Conservation (phyloP, 2,329 filamentous ascomycete genomes). For the Capronia americana region DNA sequence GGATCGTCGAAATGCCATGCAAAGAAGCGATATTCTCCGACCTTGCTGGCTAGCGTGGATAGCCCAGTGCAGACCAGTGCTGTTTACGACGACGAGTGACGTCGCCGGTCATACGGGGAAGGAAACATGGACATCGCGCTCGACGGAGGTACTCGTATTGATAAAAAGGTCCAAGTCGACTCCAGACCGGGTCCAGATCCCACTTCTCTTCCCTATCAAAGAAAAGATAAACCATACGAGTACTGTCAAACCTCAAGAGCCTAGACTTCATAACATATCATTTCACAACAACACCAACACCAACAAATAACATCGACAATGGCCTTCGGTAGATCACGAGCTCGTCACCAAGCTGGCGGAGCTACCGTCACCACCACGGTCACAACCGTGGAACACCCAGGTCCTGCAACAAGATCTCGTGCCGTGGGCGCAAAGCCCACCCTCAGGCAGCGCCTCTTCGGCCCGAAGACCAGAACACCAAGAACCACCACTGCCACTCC, state of each 20-base stretch:
- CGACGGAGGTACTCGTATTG: not conserved
- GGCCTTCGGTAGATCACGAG: conserved; percentile 29
- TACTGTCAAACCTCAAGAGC: not conserved
- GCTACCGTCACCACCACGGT: conserved; percentile 34
- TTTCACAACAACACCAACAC: not conserved
- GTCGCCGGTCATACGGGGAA: conserved; percentile 9
- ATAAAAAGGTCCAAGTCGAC: not conserved
- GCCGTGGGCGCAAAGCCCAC: conserved; percentile 52
- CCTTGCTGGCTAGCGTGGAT: not conserved
- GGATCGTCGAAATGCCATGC: not conserved
- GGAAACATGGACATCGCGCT: not conserved
- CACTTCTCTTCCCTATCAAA: not conserved
- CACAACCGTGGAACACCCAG: conserved; percentile 29
- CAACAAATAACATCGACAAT: conserved; percentile 21
- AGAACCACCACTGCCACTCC: conserved; percentile 52
- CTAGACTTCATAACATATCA: not conserved
- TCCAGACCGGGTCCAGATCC: not conserved
- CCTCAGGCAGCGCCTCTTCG: conserved; percentile 62
- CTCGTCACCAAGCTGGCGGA: conserved; percentile 25
- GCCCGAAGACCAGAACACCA: conserved; percentile 44
- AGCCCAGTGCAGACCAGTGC: no score
- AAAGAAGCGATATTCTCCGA: not conserved
- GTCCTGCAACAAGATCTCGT: not conserved
- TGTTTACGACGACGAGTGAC: conserved; percentile 7
- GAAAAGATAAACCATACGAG: not conserved